A percentile compares a stretch with the other conserved stretches of the same genome.
Evolutionary conservation across 495 filamentous ascomycete genomes (phyloP).

Genomic region (Aspergillus conjunctus): DNA sequence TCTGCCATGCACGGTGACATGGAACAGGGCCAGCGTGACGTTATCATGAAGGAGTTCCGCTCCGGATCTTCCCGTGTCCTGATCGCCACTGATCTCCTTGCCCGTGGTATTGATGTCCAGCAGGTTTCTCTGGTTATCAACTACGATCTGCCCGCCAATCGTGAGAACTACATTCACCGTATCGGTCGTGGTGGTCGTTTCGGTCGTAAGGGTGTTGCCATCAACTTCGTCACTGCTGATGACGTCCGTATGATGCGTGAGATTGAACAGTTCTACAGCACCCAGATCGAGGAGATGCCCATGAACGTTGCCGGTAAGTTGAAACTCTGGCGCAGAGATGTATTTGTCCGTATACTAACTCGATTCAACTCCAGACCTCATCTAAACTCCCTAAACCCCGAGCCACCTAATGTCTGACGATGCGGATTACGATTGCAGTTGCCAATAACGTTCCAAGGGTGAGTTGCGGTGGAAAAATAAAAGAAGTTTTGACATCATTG

Average conservation of each 20-base stretch:
- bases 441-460: conserved; percentile 34
- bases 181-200: conserved; percentile 99
- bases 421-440: conserved; percentile 50
- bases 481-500: conserved; percentile 32
- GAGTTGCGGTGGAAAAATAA: conserved; percentile 39
- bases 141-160: conserved; percentile 97
- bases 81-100: conserved; percentile 95
- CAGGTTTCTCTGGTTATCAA: conserved; percentile 99
- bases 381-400: conserved; percentile 46
- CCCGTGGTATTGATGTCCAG: conserved; percentile 99
- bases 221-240: conserved; percentile 99
- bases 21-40: conserved; percentile 94
- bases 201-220: conserved; percentile 99
- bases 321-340: too few relatives aligned
- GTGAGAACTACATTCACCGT: conserved; percentile 99
- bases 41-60: conserved; percentile 99
- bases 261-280: conserved; percentile 76
- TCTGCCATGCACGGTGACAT: conserved; percentile 99
- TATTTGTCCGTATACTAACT: conserved; percentile 12
- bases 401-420: conserved; percentile 39
- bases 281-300: conserved; percentile 64
- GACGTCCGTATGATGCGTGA: conserved; percentile 99
- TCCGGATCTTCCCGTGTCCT: conserved; percentile 96
- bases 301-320: conserved; percentile 59
- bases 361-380: conserved; percentile 45